phyloP scores from a whole-genome alignment of 2,329 filamentous ascomycete genomes.

The Xylaria sp. region DNA sequence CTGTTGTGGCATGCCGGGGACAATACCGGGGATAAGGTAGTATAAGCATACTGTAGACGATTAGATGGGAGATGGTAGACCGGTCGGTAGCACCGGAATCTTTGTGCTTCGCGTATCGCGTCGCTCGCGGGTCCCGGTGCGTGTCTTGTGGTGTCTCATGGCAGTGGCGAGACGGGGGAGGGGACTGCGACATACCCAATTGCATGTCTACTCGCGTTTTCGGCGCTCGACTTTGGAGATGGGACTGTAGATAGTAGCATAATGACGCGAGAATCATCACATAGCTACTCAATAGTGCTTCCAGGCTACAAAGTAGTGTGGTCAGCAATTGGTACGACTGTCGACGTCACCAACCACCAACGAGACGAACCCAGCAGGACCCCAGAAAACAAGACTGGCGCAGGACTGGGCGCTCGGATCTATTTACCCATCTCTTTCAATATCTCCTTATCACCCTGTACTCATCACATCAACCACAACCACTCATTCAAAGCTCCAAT shows the following conservation, averaged over 20 bases:
- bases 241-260: background rate
- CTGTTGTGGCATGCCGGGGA: slow-evolving; percentile 43
- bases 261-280: slow-evolving; percentile 14
- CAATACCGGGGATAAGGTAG: background rate
- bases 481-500: slow-evolving; percentile 29
- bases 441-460: slow-evolving; percentile 10
- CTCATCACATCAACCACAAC: slow-evolving; percentile 24
- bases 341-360: background rate
- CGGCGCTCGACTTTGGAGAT: slow-evolving; percentile 6
- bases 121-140: slow-evolving; percentile 31
- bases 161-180: slow-evolving; percentile 29
- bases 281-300: background rate
- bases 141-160: slow-evolving; percentile 29
- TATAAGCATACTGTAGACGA: too few species aligned
- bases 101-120: slow-evolving; percentile 34
- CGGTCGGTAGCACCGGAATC: slow-evolving; percentile 28
- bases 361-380: background rate
- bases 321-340: slow-evolving; percentile 22
- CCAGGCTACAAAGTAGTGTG: background rate
- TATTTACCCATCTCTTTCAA: background rate
- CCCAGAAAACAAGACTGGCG: background rate
- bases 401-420: slow-evolving; percentile 21
- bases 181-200: slow-evolving; percentile 20
- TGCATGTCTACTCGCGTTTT: slow-evolving; percentile 8
- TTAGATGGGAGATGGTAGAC: slow-evolving; percentile 26